Evolutionary conservation across 75 land plant genomes (phyloP), one percentile per base, ranked within the genome.

Genomic region (Pseudotsuga menziesii): DNA sequence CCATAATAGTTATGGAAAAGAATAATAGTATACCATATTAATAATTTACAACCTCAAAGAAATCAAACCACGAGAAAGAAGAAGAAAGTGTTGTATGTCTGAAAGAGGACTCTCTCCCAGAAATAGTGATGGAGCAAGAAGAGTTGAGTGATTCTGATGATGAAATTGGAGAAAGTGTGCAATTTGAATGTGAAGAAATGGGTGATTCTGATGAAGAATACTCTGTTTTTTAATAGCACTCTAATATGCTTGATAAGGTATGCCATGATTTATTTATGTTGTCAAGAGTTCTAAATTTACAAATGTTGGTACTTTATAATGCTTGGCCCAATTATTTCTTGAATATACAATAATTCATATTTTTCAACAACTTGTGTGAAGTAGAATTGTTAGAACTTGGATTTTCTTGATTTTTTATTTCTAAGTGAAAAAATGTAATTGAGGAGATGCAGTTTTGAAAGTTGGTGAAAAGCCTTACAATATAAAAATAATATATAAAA

Each of bases 111-210:
- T 85, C 88, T 66, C 78, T 76, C 72, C 79, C 83, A 35, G 90
- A 61, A 8, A 92, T 94, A 27, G 88, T 94, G 55, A 94, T 94
- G 97, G 95, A 94, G 72, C 89, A 88, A 63, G 97, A 94, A 83
- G 97, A 94, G 76, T 78, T 94, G 22, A 94, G 95, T 83, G 97
- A 92, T 73, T 86, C 97, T 62, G 94, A 92, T 61, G 97, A 94
- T 32, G 97, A 90, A 59, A 72, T 57, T 70, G 87, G 62, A 58
- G 89, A 81, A 79, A 57, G 87, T 78, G 95, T 94, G 6, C 88
- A 92, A 75, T 94, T 94, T 84, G 97, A 94, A 77, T 81, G 83
- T 83, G 97, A 92, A 82, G 95, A 94, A 76, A 92, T 94, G 86
- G 82, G 82, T 71, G 97, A 94, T 70, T 94, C 97, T 56, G 97